Conservation (phyloP, 768 basidiomycete species). For the Pleurotus tuber-regium region DNA sequence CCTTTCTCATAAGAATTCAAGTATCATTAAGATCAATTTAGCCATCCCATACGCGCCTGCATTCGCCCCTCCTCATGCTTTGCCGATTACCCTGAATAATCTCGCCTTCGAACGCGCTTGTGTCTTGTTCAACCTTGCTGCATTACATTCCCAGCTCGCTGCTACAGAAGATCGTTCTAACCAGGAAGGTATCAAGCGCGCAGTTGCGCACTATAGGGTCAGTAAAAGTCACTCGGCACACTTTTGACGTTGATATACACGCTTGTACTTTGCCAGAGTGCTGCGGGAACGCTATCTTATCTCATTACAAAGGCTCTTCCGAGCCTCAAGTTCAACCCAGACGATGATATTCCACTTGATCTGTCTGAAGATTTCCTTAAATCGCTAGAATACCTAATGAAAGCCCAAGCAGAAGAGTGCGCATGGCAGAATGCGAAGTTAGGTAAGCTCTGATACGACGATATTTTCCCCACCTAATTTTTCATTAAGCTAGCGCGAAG, state of each 20-base stretch:
- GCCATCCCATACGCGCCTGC: constrained; percentile 71
- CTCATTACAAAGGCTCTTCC: constrained; percentile 53
- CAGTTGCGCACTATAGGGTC: constrained; percentile 70
- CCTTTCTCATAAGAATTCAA: constrained; percentile 2
- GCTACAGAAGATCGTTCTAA: constrained; percentile 64
- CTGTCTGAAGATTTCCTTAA: constrained; percentile 59
- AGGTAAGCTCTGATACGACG: constrained; percentile 43
- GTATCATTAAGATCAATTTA: constrained; percentile 55
- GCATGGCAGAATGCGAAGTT: constrained; percentile 91
- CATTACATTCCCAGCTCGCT: constrained; percentile 82
- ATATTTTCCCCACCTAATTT: constrained; percentile 12
- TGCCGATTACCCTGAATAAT: constrained; percentile 65
- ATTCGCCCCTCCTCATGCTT: constrained; percentile 49
- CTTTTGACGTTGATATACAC: background rate
- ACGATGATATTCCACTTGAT: constrained; percentile 59
- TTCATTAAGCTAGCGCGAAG: constrained; percentile 58
- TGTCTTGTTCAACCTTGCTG: constrained; percentile 82
- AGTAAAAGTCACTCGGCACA: constrained; percentile 6
- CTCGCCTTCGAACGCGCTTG: constrained; percentile 81
- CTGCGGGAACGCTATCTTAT: constrained; percentile 72
- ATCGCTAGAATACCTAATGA: constrained; percentile 71
- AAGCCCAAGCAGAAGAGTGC: constrained; percentile 96
- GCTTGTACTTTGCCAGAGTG: constrained; percentile 36
- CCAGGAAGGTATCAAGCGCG: constrained; percentile 82
- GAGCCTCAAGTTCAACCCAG: constrained; percentile 42